phyloP scores from a whole-genome alignment of 352 stramenopile species.

The Phytophthora boehmeriae region DNA sequence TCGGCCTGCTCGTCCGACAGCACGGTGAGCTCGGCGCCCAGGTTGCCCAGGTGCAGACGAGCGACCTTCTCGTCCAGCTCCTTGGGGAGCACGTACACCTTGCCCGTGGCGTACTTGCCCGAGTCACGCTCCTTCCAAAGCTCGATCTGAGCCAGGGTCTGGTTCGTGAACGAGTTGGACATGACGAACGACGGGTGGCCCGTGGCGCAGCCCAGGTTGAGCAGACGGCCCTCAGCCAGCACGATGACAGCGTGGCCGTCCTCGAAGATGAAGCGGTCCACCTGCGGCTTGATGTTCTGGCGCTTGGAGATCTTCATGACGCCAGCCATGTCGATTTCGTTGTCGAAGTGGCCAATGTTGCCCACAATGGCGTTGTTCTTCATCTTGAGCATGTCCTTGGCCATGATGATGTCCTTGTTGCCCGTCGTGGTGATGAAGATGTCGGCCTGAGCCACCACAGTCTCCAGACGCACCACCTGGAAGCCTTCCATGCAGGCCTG shows the following conservation, averaged over 20 bases:
- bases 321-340: slow-evolving; percentile 99
- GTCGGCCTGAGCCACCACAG: slow-evolving; percentile 90
- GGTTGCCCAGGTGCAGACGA: slow-evolving; percentile 94
- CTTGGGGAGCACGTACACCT: slow-evolving; percentile 99
- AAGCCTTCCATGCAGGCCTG: slow-evolving; percentile 99
- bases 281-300: slow-evolving; percentile 99
- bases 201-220: slow-evolving; percentile 99
- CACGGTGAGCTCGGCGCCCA: slow-evolving; percentile 96
- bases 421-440: slow-evolving; percentile 99
- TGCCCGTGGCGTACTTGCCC: slow-evolving; percentile 95
- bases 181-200: slow-evolving; percentile 99
- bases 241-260: slow-evolving; percentile 97
- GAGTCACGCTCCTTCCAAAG: slow-evolving; percentile 96
- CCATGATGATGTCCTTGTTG: slow-evolving; percentile 99
- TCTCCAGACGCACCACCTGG: slow-evolving; percentile 94
- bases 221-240: slow-evolving; percentile 96
- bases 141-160: slow-evolving; percentile 98
- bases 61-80: slow-evolving; percentile 99
- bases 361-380: slow-evolving; percentile 99
- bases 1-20: slow-evolving; percentile 96
- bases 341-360: slow-evolving; percentile 99
- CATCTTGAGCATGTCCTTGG: slow-evolving; percentile 96
- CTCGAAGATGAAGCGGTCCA: slow-evolving; percentile 97
- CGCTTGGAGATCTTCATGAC: slow-evolving; percentile 88
- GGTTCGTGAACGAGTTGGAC: slow-evolving; percentile 99